phyloP scores from a whole-genome alignment of 805 yeast genomes.

The Candida manassasensis region DNA sequence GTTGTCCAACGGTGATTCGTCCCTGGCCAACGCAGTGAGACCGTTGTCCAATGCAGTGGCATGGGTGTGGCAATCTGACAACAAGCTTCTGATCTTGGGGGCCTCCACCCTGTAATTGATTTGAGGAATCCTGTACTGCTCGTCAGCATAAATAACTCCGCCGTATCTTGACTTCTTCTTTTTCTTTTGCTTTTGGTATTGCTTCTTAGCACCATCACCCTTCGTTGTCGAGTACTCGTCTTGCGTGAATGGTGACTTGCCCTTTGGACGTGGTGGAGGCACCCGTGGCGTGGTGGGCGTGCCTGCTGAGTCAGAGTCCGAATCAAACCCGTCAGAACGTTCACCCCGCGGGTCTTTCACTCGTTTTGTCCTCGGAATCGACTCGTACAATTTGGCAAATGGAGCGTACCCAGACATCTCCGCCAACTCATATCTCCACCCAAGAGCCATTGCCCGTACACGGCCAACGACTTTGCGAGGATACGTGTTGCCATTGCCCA shows the following conservation, averaged over 20 bases:
- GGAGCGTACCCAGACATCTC: slow-evolving; percentile 47
- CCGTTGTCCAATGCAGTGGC: slow-evolving; percentile 64
- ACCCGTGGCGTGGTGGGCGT: slow-evolving; percentile 6
- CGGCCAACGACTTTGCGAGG: slow-evolving; percentile 41
- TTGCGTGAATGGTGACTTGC: slow-evolving; percentile 20
- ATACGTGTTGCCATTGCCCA: slow-evolving; percentile 35
- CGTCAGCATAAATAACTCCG: slow-evolving; percentile 36
- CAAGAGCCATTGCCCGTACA: slow-evolving; percentile 47
- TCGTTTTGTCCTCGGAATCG: slow-evolving; percentile 31
- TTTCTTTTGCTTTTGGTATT: slow-evolving; percentile 10
- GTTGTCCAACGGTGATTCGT: slow-evolving; percentile 60
- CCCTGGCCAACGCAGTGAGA: slow-evolving; percentile 35
- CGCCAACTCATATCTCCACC: slow-evolving; percentile 62
- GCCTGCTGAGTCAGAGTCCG: slow-evolving; percentile 9
- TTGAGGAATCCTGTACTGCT: slow-evolving; percentile 57
- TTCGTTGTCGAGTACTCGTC: background rate
- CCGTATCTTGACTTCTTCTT: slow-evolving; percentile 12
- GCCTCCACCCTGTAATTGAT: slow-evolving; percentile 66
- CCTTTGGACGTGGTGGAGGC: slow-evolving; percentile 23
- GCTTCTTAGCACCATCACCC: background rate
- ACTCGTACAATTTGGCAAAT: slow-evolving; percentile 43
- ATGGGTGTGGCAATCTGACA: slow-evolving; percentile 72
- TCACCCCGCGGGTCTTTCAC: slow-evolving; percentile 7
- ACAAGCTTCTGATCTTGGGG: slow-evolving; percentile 61
- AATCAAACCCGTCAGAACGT: slow-evolving; percentile 4